Evolutionary conservation across 352 stramenopile species (phyloP), one percentile per base, ranked within the genome.

Genomic region (Phytophthora gonapodyides): DNA sequence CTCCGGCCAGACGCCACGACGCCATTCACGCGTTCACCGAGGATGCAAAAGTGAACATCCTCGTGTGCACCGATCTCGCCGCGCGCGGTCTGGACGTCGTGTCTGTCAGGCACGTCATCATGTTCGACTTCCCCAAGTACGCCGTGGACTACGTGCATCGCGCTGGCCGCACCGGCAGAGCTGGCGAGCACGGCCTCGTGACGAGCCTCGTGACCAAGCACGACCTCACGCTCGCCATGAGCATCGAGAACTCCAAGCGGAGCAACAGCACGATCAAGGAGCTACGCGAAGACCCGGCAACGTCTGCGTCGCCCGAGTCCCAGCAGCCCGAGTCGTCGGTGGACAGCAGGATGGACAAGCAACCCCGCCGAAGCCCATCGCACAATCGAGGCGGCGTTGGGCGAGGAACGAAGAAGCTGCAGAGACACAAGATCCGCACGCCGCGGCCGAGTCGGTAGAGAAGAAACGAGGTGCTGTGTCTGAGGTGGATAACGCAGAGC

Each of bases 81-180:
- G 89, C 87, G n/a, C 80, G 96, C 38, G 94, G 96, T 30, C 71
- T 98, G 40, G 91, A 98, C 69, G 87, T 98, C 42, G 78, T 84
- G 8, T 69, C 76, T 13, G 91, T 98, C 12, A 87, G 87, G 57
- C 89, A 95, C 43, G 89, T 98, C 10, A 76, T 98, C 15, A 96
- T 98, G 74, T 89, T 98, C 42, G 92, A 98, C 71, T 98, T 98
- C 62, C 93, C 95, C 0, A 79, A 80, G 27, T 96, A 90, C 40
- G 91, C 95, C 16, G 93, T 98, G 17, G 81, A 97, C 67, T 97
- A 98, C 76, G 86, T 98, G 44, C 96, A 98, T 76, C 89, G 96
- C 19, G 86, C 84, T 30, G 86, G 86, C 5, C 81, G 85, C 17
- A 90, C 85, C 0, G 85, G 85, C 1, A 70, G 85, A 44, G 83